Conservation (phyloP, 257 asterid genomes). For the Solanum sejunctum region DNA sequence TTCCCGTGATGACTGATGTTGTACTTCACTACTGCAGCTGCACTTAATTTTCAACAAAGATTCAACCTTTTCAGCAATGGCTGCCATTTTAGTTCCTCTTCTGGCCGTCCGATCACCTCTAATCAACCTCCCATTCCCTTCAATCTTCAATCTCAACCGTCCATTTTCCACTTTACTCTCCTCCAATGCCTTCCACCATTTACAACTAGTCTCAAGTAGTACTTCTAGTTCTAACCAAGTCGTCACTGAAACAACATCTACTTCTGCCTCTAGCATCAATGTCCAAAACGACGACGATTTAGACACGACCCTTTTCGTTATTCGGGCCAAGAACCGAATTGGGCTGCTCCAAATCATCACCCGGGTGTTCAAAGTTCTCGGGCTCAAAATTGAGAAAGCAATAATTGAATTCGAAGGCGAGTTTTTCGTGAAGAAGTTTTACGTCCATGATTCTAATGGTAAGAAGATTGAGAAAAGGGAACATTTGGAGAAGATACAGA, state of each 20-base stretch:
- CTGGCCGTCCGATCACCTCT: constrained; percentile 7
- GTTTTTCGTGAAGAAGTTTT: constrained; percentile 19
- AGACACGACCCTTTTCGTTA: constrained; percentile 26
- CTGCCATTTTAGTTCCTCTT: constrained; percentile 14
- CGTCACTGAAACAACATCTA: background rate
- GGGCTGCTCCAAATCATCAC: constrained; percentile 35
- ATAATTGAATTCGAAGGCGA: constrained; percentile 32
- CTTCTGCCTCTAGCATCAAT: background rate
- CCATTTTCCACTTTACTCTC: constrained; percentile 5
- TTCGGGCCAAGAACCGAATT: constrained; percentile 24
- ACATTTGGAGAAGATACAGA: constrained; percentile 19
- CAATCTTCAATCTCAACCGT: background rate
- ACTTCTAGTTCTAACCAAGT: background rate
- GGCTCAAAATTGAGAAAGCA: constrained; percentile 23
- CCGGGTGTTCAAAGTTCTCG: constrained; percentile 29
- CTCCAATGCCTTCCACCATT: constrained; percentile 1
- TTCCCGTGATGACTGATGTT: background rate
- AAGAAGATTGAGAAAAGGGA: constrained; percentile 19
- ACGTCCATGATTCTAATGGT: constrained; percentile 21
- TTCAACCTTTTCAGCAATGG: constrained; percentile 7
- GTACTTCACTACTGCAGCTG: background rate
- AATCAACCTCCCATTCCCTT: background rate
- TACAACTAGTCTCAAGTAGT: constrained; percentile 6
- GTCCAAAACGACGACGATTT: constrained; percentile 13
- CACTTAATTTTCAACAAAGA: background rate